These are phyloP conservation scores for Pleurotus tuber-regium DNA, from an alignment of 768 basidiomycete genomes.

Conservation along the genomic window DNA sequence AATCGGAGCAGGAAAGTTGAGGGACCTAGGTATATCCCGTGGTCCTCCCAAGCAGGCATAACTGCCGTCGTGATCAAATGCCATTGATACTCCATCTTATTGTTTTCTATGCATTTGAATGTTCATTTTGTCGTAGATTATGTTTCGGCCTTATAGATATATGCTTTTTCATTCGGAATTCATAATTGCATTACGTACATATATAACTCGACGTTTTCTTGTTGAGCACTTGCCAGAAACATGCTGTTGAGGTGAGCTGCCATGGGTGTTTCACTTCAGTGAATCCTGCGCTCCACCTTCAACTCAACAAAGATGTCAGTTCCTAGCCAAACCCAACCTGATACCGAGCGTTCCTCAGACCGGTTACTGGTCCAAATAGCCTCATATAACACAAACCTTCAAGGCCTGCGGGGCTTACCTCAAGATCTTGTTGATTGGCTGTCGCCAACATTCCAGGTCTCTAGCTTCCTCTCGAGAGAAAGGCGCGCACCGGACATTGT, in stretches of 20 bases:
- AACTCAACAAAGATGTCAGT: slow-evolving; percentile 1
- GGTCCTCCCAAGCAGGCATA: slow-evolving; percentile 10
- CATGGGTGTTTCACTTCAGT: no score
- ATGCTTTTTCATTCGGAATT: no score
- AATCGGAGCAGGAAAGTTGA: slow-evolving; percentile 37
- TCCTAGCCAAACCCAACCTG: background rate
- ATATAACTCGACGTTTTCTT: no score
- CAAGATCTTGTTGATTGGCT: slow-evolving; percentile 94
- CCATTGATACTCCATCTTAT: no score
- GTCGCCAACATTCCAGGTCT: slow-evolving; percentile 75
- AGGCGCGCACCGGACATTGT: slow-evolving; percentile 78
- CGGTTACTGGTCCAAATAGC: slow-evolving; percentile 73
- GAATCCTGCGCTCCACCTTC: no score
- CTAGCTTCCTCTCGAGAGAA: slow-evolving; percentile 63
- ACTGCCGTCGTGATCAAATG: no score
- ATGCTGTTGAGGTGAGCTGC: no score
- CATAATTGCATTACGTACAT: no score
- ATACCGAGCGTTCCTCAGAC: slow-evolving; percentile 16
- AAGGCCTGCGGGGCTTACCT: slow-evolving; percentile 68
- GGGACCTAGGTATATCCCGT: slow-evolving; percentile 34
- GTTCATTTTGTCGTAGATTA: no score
- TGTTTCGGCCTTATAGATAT: no score
- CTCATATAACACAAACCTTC: slow-evolving; percentile 90
- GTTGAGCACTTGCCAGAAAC: no score
- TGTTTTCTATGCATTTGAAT: no score